Conservation (phyloP, 495 filamentous ascomycete genomes). For the Schizothecium vesticola region DNA sequence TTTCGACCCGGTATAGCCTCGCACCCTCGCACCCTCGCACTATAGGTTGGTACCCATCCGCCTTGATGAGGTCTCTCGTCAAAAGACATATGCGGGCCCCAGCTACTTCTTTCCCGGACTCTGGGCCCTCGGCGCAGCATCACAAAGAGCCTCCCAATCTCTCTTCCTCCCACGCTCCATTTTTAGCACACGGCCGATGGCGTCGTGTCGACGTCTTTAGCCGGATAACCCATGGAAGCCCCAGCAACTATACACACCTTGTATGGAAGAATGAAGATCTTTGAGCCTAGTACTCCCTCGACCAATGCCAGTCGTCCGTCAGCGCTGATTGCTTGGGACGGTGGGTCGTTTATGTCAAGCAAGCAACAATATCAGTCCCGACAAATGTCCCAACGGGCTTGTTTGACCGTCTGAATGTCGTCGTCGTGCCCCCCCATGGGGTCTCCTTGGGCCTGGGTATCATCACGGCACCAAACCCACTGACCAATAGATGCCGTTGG, state of each 20-base stretch:
- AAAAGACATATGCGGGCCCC: background rate
- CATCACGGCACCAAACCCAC: conserved; percentile 11
- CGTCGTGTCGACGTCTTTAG: conserved; percentile 14
- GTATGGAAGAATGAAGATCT: conserved; percentile 28
- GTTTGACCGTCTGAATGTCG: background rate
- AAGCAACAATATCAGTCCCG: background rate
- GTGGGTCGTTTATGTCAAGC: conserved; percentile 5
- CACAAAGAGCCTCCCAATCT: conserved; percentile 10
- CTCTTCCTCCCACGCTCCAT: conserved; percentile 12
- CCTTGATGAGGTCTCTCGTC: background rate
- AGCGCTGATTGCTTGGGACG: conserved; percentile 7
- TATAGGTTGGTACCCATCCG: background rate
- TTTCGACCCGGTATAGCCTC: background rate
- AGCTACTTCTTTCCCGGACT: background rate
- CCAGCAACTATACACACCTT: conserved; percentile 22
- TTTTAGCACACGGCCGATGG: conserved; percentile 15
- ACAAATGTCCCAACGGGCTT: conserved; percentile 2
- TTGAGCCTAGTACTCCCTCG: conserved; percentile 11
- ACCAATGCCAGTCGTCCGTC: conserved; percentile 2
- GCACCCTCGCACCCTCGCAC: background rate
- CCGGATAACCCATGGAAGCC: conserved; percentile 16
- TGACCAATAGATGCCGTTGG: conserved; percentile 19
- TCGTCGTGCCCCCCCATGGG: background rate
- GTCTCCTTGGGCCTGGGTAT: conserved; percentile 3
- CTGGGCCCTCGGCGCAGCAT: background rate